Conservation (phyloP, 2,329 filamentous ascomycete genomes). For the Trichoderma atrobrunneum region DNA sequence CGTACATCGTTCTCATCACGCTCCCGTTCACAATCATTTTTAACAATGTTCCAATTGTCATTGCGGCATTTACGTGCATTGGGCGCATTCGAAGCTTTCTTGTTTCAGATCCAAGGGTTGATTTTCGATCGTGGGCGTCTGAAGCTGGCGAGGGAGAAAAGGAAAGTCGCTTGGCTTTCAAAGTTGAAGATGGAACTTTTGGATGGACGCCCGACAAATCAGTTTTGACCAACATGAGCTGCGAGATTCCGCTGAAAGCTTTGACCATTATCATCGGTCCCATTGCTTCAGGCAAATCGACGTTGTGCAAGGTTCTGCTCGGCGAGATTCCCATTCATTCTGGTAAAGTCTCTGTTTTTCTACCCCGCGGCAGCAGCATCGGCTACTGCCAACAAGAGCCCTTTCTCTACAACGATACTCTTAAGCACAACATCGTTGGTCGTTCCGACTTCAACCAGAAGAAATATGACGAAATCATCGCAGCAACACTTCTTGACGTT, state of each 20-base stretch:
- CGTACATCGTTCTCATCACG: not conserved
- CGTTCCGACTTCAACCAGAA: too few species aligned
- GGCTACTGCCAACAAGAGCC: slow-evolving; percentile 35
- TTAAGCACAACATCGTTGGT: slow-evolving; percentile 16
- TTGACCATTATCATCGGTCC: slow-evolving; percentile 39
- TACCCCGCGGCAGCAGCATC: slow-evolving; percentile 23
- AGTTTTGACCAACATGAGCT: slow-evolving; percentile 16
- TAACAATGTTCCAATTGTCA: not conserved
- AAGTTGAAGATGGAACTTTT: slow-evolving; percentile 19
- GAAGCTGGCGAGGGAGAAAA: not conserved
- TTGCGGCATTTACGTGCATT: not conserved
- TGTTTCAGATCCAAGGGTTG: too few species aligned
- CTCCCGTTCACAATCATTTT: slow-evolving; percentile 8
- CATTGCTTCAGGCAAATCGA: slow-evolving; percentile 38
- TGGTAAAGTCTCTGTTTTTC: not conserved
- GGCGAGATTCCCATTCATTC: too few species aligned
- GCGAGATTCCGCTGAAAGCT: slow-evolving; percentile 18
- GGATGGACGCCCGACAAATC: slow-evolving; percentile 4
- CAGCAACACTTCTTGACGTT: slow-evolving; percentile 28
- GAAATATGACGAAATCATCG: slow-evolving; percentile 24
- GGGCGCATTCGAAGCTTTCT: too few species aligned
- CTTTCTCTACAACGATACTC: slow-evolving; percentile 31
- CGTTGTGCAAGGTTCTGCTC: slow-evolving; percentile 29
- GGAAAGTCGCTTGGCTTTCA: slow-evolving; percentile 9
- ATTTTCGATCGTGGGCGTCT: too few species aligned